Evolutionary conservation across 2,329 filamentous ascomycete genomes (phyloP), one percentile per base, ranked within the genome.

Genomic region (Ophiostoma pallidulum): DNA sequence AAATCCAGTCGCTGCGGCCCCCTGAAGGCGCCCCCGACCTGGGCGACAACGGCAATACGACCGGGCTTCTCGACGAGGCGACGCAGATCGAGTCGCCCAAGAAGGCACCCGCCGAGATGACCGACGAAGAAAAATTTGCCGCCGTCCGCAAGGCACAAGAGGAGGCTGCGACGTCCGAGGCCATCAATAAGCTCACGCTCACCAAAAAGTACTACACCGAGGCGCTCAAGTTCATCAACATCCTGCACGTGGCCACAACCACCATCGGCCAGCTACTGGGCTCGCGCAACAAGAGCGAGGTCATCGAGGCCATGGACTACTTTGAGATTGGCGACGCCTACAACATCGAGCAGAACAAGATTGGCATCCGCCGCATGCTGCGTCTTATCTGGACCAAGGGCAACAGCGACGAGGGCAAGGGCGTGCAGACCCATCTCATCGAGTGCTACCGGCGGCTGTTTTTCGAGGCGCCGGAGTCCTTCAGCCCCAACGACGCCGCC

Each of bases 321-420:
- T 94, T 98, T 57, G 89, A 94, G 57, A 80, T 95, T 38, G 84
- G 92, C 38, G 90, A 98, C 63, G 91, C 90, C 6, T 97, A 97
- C 73, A 92, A 94, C 64, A 84, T 98, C 50, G 86, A 96, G 63
- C 87, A 92, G 56, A 89, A 94, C 60, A 90, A 94, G 64, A 69
- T 84, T 33, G 92, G 94, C 49, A 97, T 98, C 59, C 80, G 91
- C 50, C 84, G 89, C 49, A 98, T 98, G 92, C 74, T 98, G 53
- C 83, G 91, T 45, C 74, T 98, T 18, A 98, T 98, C 64, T 98
- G 92, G 92, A 98, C 92, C 54, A 98, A 98, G 68, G 91, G 92
- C 57, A 98, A 97, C 67, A 97, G 89, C 58, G 92, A 98, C 59
- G 94, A 98, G 72, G 92, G 94, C 58, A 98, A 97, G 68, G 92